Base-by-base conservation (phyloP, 306 rosid species). In the Castanea sativa region DNA sequence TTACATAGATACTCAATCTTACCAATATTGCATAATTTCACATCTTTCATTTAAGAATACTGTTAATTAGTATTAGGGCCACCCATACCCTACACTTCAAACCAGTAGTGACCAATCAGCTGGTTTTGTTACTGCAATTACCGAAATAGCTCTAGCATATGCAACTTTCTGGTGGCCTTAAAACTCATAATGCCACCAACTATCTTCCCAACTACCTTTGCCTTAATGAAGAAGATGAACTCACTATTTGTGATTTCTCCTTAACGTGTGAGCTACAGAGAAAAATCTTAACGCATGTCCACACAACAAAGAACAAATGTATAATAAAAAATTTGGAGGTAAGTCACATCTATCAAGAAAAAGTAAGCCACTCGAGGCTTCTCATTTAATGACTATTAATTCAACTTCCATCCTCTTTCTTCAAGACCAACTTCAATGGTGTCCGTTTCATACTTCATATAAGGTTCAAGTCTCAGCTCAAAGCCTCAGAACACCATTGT, bases 331-430 rank as follows among this genome's bases (percentile, higher is more conserved):
- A 30, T 65, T 4, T 4, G 27, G 3, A 19, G 4, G 45, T 5
- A 8, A 21, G 71, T 67, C 51, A 67, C 25, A n/a, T 67, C 43
- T 32, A 18, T 33, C 2, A 32, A 33, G n/a, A 29, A 11, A 16
- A 4, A 1, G 12, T 53, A 9, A 85, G 70, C 89, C 13, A 79
- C 86, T 77, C 18, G 72, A 73, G 81, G 77, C 69, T 76, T 68
- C 81, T 33, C 84, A 89, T 92, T 93, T 85, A 92, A 88, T 87
- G 79, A 79, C 76, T 32, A 41, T 60, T 41, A 41, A 65, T 87
- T 86, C 87, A 91, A 86, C 96, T 77, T 32, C 97, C 91, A 92
- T 69, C 98, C 53, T 85, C 92, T 92, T 68, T 51, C 90, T 85
- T 89, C 73, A 88, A 79, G 78, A 80, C 51, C 53, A 73, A 9